A percentile compares a stretch with the other conserved stretches of the same genome.
Conservation (phyloP, 2,329 filamentous ascomycete genomes). For the Lecanicillium sp. region DNA sequence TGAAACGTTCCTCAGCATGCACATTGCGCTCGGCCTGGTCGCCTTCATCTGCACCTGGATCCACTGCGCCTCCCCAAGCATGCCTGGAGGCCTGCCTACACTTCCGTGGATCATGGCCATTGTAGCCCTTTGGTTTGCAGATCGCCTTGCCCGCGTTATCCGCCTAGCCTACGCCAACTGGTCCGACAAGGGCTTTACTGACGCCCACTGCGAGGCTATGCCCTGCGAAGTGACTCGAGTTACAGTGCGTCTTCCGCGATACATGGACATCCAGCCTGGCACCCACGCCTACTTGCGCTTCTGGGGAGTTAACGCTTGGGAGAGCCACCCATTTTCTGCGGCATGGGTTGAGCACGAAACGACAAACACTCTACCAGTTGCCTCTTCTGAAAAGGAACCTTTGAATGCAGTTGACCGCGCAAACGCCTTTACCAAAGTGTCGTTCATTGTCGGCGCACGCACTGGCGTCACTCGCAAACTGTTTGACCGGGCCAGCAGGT, state of each 20-base stretch:
- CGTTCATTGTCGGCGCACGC: conserved; percentile 79
- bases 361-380: conserved; percentile 28
- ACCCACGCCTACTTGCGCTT: conserved; percentile 71
- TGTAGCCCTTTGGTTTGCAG: conserved; percentile 67
- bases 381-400: conserved; percentile 32
- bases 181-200: conserved; percentile 49
- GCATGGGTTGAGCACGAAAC: conserved; percentile 59
- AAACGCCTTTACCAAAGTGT: conserved; percentile 49
- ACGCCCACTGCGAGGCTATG: conserved; percentile 58
- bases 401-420: conserved; percentile 30
- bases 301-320: conserved; percentile 56
- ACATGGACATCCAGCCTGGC: conserved; percentile 58
- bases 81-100: conserved; percentile 61
- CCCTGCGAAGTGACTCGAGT: conserved; percentile 63
- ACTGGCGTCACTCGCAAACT: conserved; percentile 82
- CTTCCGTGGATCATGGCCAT: conserved; percentile 67
- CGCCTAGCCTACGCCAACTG: conserved; percentile 61
- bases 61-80: conserved; percentile 60
- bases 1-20: conserved; percentile 85
- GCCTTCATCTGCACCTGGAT: conserved; percentile 66
- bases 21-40: conserved; percentile 67
- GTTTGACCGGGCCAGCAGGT: conserved; percentile 56
- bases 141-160: conserved; percentile 56
- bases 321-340: conserved; percentile 71
- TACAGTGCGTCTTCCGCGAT: conserved; percentile 60